phyloP scores from a whole-genome alignment of 352 stramenopile species.

The Pythium phragmiticola region DNA sequence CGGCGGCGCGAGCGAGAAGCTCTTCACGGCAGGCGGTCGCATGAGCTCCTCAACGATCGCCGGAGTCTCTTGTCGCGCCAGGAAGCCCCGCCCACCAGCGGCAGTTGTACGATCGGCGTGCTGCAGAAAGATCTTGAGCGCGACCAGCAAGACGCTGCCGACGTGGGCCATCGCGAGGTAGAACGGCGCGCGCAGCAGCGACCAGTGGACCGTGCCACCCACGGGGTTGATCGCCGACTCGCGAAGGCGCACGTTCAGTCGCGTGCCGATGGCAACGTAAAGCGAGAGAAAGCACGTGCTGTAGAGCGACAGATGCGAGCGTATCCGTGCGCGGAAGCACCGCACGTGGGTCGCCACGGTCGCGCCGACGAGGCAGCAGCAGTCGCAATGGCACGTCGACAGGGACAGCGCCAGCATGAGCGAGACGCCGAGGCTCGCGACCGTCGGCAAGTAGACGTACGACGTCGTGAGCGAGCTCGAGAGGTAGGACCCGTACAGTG shows the following conservation, averaged over 20 bases:
- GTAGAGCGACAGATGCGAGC: conserved; percentile 55
- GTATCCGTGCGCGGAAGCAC: conserved; percentile 55
- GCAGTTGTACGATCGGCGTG: conserved; percentile 27
- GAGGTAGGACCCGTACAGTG: conserved; percentile 64
- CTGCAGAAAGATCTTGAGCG: conserved; percentile 78
- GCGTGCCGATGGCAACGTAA: conserved; percentile 57
- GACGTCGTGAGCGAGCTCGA: conserved; percentile 46
- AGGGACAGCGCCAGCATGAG: conserved; percentile 44
- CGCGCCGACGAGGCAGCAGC: conserved; percentile 53
- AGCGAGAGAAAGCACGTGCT: conserved; percentile 40
- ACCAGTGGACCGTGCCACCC: conserved; percentile 75
- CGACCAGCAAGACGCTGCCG: conserved; percentile 57
- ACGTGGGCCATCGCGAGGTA: conserved; percentile 62
- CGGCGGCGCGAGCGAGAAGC: conserved; percentile 17
- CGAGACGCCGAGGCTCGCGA: conserved; percentile 36
- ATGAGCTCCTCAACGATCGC: conserved; percentile 37
- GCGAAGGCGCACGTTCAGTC: conserved; percentile 67
- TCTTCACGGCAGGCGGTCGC: conserved; percentile 29
- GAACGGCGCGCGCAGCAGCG: conserved; percentile 61
- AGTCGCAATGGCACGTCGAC: conserved; percentile 61
- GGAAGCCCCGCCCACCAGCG: background rate
- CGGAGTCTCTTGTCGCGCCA: background rate
- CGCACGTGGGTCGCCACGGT: conserved; percentile 37
- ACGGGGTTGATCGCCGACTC: conserved; percentile 77
- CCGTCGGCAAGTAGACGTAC: conserved; percentile 63